These are phyloP conservation scores for Eutrema salsugineum DNA, from an alignment of 441 rosid species.

Conservation along the genomic window DNA sequence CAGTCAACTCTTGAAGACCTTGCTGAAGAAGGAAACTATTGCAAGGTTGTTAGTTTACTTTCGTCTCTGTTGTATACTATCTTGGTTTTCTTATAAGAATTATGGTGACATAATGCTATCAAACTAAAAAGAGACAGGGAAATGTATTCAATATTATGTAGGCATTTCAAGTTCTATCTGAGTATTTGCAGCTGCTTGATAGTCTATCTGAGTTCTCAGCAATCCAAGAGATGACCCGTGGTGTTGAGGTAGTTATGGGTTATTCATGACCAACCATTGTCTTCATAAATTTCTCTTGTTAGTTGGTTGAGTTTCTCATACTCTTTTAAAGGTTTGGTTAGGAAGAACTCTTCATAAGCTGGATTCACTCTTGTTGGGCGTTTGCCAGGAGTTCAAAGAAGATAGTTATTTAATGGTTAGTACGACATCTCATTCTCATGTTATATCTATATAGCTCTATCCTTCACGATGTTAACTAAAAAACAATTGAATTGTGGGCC, in stretches of 20 bases:
- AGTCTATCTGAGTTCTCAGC: slow-evolving; percentile 86
- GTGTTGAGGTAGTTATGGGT: slow-evolving; percentile 75
- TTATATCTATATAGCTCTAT: slow-evolving; percentile 12
- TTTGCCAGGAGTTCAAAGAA: slow-evolving; percentile 93
- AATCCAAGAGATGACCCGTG: slow-evolving; percentile 93
- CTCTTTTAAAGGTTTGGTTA: slow-evolving; percentile 80
- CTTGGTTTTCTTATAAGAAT: neutral
- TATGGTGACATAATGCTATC: slow-evolving; percentile 4
- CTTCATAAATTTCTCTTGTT: slow-evolving; percentile 2
- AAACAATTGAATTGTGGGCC: neutral
- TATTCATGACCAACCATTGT: slow-evolving; percentile 3
- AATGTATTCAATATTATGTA: slow-evolving; percentile 33
- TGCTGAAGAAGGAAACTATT: slow-evolving; percentile 87
- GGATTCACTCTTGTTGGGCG: slow-evolving; percentile 90
- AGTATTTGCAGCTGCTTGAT: slow-evolving; percentile 93
- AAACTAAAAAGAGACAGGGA: slow-evolving; percentile 6
- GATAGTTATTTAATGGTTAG: slow-evolving; percentile 87
- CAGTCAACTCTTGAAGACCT: slow-evolving; percentile 82
- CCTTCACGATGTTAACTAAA: neutral
- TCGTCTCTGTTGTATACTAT: neutral
- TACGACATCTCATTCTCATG: slow-evolving; percentile 29
- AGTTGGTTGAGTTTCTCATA: slow-evolving; percentile 25
- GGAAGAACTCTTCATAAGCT: slow-evolving; percentile 96
- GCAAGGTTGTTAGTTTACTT: slow-evolving; percentile 58
- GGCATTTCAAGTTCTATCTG: slow-evolving; percentile 98